Conservation (phyloP, 1,139 yeast genomes). For the Kodamaea suecica region DNA sequence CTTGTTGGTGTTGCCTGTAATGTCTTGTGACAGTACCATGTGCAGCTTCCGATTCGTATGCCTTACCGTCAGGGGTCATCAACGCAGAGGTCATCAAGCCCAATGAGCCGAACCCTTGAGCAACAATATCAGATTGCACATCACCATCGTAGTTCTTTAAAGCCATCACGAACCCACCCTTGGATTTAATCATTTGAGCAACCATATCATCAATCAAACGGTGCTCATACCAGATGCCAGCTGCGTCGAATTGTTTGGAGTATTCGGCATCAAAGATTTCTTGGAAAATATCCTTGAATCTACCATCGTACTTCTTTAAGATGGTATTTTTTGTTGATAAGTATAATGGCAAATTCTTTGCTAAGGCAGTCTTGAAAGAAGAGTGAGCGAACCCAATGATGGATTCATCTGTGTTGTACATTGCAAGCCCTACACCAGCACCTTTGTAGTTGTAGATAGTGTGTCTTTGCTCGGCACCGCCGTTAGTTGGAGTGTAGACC, state of each 20-base stretch:
- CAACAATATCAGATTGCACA: conserved; percentile 94
- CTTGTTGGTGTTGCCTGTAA: conserved; percentile 90
- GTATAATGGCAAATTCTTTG: conserved; percentile 73
- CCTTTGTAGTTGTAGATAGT: conserved; percentile 71
- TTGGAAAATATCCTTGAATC: conserved; percentile 91
- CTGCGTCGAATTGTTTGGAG: conserved; percentile 65
- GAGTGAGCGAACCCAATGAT: conserved; percentile 88
- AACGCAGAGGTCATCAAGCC: conserved; percentile 96
- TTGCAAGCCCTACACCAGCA: conserved; percentile 84
- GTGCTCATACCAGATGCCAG: conserved; percentile 93
- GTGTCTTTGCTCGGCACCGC: conserved; percentile 50
- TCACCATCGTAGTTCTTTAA: conserved; percentile 98
- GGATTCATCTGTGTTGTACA: conserved; percentile 94
- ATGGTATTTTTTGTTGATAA: conserved; percentile 92
- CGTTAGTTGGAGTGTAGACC: conserved; percentile 75
- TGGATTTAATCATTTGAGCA: conserved; percentile 94
- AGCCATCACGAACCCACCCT: conserved; percentile 93
- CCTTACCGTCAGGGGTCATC: conserved; percentile 91
- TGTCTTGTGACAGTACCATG: conserved; percentile 98
- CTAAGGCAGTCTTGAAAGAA: conserved; percentile 83
- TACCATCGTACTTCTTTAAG: conserved; percentile 88
- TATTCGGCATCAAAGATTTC: conserved; percentile 69
- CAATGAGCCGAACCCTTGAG: conserved; percentile 95
- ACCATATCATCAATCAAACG: conserved; percentile 97
- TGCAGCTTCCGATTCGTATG: conserved; percentile 95